phyloP scores from a whole-genome alignment of 495 filamentous ascomycete species.

The Trichoderma virens region DNA sequence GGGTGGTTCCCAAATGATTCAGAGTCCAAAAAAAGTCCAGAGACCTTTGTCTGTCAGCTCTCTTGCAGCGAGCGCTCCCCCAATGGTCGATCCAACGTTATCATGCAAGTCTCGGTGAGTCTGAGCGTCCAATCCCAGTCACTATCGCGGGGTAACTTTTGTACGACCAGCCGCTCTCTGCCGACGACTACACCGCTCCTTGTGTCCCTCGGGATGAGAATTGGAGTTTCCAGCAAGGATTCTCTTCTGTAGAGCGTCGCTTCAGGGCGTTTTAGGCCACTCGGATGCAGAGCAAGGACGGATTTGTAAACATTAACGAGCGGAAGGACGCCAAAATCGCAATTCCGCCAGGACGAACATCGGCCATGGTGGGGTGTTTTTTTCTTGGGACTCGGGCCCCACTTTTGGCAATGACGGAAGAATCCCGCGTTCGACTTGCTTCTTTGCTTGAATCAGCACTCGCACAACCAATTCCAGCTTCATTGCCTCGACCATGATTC shows the following conservation, averaged over 20 bases:
- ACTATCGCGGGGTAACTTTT: neutral
- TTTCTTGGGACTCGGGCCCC: neutral
- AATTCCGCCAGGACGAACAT: neutral
- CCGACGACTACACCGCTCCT: neutral
- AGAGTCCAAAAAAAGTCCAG: neutral
- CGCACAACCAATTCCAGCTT: neutral
- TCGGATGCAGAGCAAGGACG: neutral
- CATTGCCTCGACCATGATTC: neutral
- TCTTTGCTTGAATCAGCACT: neutral
- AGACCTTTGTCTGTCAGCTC: too few relatives aligned
- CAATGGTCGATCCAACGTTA: neutral
- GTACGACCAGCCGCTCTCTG: neutral
- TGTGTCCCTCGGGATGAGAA: neutral
- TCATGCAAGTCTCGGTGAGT: neutral
- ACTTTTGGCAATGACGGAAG: slow-evolving; percentile 8
- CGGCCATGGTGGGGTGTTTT: slow-evolving; percentile 7
- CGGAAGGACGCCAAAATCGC: neutral
- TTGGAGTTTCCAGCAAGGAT: neutral
- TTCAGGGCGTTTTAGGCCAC: neutral
- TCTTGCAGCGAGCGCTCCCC: neutral
- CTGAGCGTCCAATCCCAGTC: neutral
- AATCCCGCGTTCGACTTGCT: neutral
- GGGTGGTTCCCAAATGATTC: neutral
- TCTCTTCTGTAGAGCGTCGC: neutral
- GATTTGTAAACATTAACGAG: neutral